Percentiles rank a stretch among this genome's conserved stretches.
These are phyloP conservation scores for Lomentospora prolificans DNA, from an alignment of 2,329 filamentous ascomycete genomes.

Conservation along the genomic window DNA sequence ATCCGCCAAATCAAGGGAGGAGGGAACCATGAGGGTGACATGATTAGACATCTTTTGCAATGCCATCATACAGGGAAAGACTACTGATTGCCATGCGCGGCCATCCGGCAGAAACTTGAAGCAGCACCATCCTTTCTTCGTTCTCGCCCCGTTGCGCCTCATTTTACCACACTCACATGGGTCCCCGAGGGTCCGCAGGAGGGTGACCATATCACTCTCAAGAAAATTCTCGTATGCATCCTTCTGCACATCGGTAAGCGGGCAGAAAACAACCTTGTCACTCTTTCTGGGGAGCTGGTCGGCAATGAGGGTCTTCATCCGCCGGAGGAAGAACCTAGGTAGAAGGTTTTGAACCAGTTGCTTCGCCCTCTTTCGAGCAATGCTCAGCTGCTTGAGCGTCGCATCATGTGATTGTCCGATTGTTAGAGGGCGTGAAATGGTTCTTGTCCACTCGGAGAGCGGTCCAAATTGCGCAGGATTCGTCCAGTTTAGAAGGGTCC, in stretches of 20 bases:
- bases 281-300: slow-evolving; percentile 91
- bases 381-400: slow-evolving; percentile 70
- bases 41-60: slow-evolving; percentile 89
- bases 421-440: slow-evolving; percentile 70
- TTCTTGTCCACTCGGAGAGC: slow-evolving; percentile 64
- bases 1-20: slow-evolving; percentile 49
- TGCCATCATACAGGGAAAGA: slow-evolving; percentile 76
- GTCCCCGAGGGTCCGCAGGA: slow-evolving; percentile 59
- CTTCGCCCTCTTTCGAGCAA: slow-evolving; percentile 70
- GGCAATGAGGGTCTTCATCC: slow-evolving; percentile 88
- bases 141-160: not conserved
- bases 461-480: slow-evolving; percentile 65
- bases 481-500: slow-evolving; percentile 94
- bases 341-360: slow-evolving; percentile 80
- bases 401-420: slow-evolving; percentile 90
- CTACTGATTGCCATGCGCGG: slow-evolving; percentile 60
- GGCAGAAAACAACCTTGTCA: slow-evolving; percentile 90
- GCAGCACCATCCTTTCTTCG: slow-evolving; percentile 69
- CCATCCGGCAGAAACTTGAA: slow-evolving; percentile 48
- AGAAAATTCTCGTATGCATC: slow-evolving; percentile 77
- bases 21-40: slow-evolving; percentile 75
- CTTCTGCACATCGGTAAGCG: slow-evolving; percentile 70
- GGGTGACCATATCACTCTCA: slow-evolving; percentile 54
- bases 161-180: slow-evolving; percentile 62
- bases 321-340: slow-evolving; percentile 79